A percentile compares a stretch with the other conserved stretches of the same genome.
Conservation (phyloP, 225 moss, liverwort and hornwort genomes). For the Sphagnum contortum region DNA sequence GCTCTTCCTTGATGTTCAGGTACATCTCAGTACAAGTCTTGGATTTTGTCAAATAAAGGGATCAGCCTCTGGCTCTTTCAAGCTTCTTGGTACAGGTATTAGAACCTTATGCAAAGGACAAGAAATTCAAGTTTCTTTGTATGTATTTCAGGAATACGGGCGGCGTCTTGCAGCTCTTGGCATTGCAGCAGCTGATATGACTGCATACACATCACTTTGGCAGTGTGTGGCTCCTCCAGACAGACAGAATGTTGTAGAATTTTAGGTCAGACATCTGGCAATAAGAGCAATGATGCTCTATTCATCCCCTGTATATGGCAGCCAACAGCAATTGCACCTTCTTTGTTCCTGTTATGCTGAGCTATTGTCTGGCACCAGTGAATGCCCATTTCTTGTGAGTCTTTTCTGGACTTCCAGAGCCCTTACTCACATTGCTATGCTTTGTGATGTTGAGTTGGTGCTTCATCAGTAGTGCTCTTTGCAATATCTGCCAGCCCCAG, state of each 20-base stretch:
- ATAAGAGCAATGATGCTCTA: too few relatives aligned
- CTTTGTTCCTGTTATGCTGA: too few relatives aligned
- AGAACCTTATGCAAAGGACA: not conserved
- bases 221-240: slow-evolving; percentile 73
- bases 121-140: not conserved
- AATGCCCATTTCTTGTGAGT: too few relatives aligned
- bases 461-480: too few relatives aligned
- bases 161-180: slow-evolving; percentile 52
- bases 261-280: too few relatives aligned
- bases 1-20: slow-evolving; percentile 86
- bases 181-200: slow-evolving; percentile 40
- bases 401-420: too few relatives aligned
- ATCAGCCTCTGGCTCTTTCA: not conserved
- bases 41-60: not conserved
- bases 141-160: slow-evolving; percentile 59
- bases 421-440: too few relatives aligned
- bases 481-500: too few relatives aligned
- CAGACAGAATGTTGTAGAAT: slow-evolving; percentile 26
- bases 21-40: slow-evolving; percentile 7
- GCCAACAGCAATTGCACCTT: too few relatives aligned
- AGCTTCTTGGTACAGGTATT: not conserved
- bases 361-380: too few relatives aligned
- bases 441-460: too few relatives aligned
- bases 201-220: slow-evolving; percentile 69
- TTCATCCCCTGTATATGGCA: too few relatives aligned